Base-by-base conservation (phyloP, 352 stramenopile genomes). In the Pythium scleroteichum region DNA sequence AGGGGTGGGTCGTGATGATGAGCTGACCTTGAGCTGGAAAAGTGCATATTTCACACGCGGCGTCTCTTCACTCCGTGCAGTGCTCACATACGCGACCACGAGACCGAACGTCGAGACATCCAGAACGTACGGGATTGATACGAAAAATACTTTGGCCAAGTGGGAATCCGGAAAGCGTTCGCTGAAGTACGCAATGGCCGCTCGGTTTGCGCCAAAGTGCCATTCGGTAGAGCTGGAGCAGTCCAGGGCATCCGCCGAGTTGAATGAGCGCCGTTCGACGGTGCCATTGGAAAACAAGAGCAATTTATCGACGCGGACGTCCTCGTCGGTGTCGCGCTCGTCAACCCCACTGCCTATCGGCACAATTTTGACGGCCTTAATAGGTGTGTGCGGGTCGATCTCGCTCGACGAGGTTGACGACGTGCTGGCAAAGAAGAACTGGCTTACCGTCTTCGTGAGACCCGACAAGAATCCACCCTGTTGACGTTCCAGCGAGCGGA, bases 231-330 rank as follows among this genome's bases (percentile, higher is more conserved):
- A 60, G 46, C 64, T 85, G 39, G 67, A 71, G 66, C 78, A 88
- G 54, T 93, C 81, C 67, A 91, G 71, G 16, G 78, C 76, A 46
- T 93, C 78, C 32, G 63, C 71, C 17, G 69, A 74, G 55, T 72
- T 93, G 33, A 93, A 90, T n/a, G 79, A 77, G 7, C 81, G 81
- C 46, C 74, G 83, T 39, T 91, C 83, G 17, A 93, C 32, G 35
- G 83, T 69, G 12, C 83, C 81, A 32, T 85, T 83, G 38, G 66
- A 53, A 45, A 85, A 93, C n/a, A 93, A 55, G 27, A 93, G 66
- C 12, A 93, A 55, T 66, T 91, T 84, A 59, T 88, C 75, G 0
- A 82, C 68, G 12, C 55, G 77, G 9, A 80, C 71, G 6, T 84
- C 76, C 17, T 64, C 64, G 23, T 56, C 62, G 20, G 38, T 4